Evolutionary conservation across 1,284 basidiomycete genomes (phyloP).

Genomic region (Peniophora sp.): DNA sequence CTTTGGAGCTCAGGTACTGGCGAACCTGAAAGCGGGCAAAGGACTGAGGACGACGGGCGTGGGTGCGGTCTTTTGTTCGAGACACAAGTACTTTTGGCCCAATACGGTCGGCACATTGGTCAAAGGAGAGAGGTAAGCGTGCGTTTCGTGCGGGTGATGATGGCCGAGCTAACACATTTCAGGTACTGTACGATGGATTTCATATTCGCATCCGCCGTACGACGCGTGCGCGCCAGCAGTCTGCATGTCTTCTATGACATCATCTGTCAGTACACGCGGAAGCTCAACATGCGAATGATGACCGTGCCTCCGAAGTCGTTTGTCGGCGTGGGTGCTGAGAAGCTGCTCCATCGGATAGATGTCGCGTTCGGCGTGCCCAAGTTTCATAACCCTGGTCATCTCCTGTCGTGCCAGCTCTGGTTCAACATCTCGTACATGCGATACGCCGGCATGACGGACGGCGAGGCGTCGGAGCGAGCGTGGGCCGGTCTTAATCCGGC

Average conservation of each 20-base stretch:
- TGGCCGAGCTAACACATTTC: too few relatives aligned
- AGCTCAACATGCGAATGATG: too few relatives aligned
- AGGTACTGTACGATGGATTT: slow-evolving; percentile 9
- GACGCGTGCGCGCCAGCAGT: too few relatives aligned
- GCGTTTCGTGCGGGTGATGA: neutral
- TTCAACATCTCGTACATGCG: slow-evolving; percentile 14
- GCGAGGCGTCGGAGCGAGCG: slow-evolving; percentile 14
- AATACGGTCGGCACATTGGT: slow-evolving; percentile 15
- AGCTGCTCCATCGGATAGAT: too few relatives aligned
- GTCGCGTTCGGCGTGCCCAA: slow-evolving; percentile 13
- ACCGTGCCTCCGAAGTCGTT: too few relatives aligned
- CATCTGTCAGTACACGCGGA: too few relatives aligned
- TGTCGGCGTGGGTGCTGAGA: too few relatives aligned
- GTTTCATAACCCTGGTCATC: slow-evolving; percentile 13
- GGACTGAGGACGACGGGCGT: slow-evolving; percentile 16
- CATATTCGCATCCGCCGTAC: slow-evolving; percentile 1
- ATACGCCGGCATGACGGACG: slow-evolving; percentile 10
- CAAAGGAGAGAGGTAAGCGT: slow-evolving; percentile 15
- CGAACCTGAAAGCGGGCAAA: slow-evolving; percentile 7
- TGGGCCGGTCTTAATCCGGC: slow-evolving; percentile 13
- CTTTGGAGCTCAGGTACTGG: slow-evolving; percentile 7
- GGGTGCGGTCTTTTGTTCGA: slow-evolving; percentile 12
- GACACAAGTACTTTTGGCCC: slow-evolving; percentile 11
- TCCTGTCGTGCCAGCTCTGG: slow-evolving; percentile 8
- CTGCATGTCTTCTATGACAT: too few relatives aligned